Conservation (phyloP, 2,329 filamentous ascomycete species). For the Ascomycota sp. region DNA sequence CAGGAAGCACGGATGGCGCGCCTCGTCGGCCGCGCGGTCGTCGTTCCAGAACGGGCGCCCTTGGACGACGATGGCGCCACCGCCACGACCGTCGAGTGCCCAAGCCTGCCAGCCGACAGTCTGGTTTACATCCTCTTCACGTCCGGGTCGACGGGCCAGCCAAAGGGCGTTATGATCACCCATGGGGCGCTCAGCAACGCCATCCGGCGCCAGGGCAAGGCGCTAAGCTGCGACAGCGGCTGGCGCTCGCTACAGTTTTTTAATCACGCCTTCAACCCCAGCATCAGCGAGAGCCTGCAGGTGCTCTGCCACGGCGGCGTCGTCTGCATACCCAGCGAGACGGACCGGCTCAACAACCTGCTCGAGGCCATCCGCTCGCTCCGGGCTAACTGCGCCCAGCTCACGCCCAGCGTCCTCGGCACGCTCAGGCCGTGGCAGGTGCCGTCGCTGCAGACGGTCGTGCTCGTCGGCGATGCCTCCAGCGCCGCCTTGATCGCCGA, state of each 20-base stretch:
- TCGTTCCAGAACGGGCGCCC: background rate
- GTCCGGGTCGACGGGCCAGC: conserved; percentile 33
- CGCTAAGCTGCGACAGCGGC: conserved; percentile 1
- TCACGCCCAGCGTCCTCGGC: conserved; percentile 4
- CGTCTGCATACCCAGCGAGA: conserved; percentile 5
- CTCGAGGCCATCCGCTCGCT: conserved; percentile 2
- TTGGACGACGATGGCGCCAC: background rate
- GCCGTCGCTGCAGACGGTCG: conserved; percentile 1
- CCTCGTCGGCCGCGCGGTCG: background rate
- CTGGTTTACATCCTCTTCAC: conserved; percentile 18
- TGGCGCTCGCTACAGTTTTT: conserved; percentile 5
- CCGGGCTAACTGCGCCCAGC: conserved; percentile 1
- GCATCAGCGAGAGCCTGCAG: conserved; percentile 4
- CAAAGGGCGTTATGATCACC: conserved; percentile 17
- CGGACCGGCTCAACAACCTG: conserved; percentile 4
- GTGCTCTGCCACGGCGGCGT: conserved; percentile 5
- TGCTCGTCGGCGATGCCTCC: conserved; percentile 3
- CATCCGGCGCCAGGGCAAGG: conserved; percentile 1
- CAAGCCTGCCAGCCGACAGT: too few relatives aligned
- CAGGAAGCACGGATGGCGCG: background rate
- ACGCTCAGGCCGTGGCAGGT: conserved; percentile 1
- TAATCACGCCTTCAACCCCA: conserved; percentile 5
- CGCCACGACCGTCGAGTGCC: conserved; percentile 2
- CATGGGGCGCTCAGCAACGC: conserved; percentile 2
- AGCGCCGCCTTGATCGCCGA: too few relatives aligned